Percentiles rank a stretch among this genome's conserved stretches.
phyloP scores from a whole-genome alignment of 768 basidiomycete genomes.

The Boletus huronensis region DNA sequence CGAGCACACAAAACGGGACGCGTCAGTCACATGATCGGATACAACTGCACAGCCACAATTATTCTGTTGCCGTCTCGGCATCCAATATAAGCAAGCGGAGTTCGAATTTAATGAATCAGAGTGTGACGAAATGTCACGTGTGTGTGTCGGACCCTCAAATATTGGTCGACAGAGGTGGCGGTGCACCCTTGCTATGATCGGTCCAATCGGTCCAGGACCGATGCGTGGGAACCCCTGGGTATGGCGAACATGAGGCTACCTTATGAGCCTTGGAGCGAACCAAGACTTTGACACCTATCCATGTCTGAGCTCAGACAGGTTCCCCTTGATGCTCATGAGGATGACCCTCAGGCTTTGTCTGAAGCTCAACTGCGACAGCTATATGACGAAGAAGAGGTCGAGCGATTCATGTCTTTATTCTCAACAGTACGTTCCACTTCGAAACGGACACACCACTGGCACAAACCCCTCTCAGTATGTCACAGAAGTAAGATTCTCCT shows the following conservation, averaged over 20 bases:
- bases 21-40: conserved; percentile 28
- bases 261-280: too few species aligned
- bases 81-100: too few species aligned
- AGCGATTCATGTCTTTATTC: conserved; percentile 58
- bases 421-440: conserved; percentile 44
- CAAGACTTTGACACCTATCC: neutral
- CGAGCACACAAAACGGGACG: conserved; percentile 20
- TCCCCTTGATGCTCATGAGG: neutral
- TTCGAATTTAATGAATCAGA: too few species aligned
- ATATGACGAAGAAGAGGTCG: conserved; percentile 63
- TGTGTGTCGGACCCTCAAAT: too few species aligned
- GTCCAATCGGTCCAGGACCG: too few species aligned
- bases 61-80: too few species aligned
- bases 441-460: neutral
- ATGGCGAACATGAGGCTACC: too few species aligned
- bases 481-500: conserved; percentile 47
- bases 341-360: conserved; percentile 34
- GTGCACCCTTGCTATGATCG: too few species aligned
- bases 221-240: too few species aligned
- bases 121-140: too few species aligned
- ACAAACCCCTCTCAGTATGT: conserved; percentile 44
- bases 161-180: too few species aligned
- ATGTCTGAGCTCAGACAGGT: conserved; percentile 13
- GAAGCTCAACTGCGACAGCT: conserved; percentile 54
- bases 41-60: conserved; percentile 1